Conservation (phyloP, 83 land plant genomes). For the Larix sibirica region DNA sequence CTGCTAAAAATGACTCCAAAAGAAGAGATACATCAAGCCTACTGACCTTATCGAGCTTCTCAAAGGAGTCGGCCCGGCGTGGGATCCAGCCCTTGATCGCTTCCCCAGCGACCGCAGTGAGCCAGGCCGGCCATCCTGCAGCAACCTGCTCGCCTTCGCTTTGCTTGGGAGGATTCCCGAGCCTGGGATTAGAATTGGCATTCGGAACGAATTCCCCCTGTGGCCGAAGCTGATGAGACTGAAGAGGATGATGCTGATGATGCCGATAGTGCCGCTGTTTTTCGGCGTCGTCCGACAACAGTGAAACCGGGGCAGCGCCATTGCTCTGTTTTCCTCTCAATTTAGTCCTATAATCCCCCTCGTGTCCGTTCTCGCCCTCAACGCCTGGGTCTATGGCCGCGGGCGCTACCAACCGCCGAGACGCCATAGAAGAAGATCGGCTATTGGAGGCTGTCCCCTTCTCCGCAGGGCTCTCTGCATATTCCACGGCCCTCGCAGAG, state of each 20-base stretch:
- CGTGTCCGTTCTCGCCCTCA: slow-evolving; percentile 23
- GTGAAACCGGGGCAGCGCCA: background rate
- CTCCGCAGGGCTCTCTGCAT: slow-evolving; percentile 27
- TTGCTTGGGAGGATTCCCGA: slow-evolving; percentile 45
- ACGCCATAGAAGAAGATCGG: background rate
- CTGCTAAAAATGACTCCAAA: too few relatives aligned
- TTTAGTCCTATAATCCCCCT: slow-evolving; percentile 19
- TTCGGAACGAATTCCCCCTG: slow-evolving; percentile 19
- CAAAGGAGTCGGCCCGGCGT: too few relatives aligned
- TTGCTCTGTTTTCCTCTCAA: background rate
- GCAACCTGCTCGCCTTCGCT: slow-evolving; percentile 78
- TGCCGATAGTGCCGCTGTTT: slow-evolving; percentile 12
- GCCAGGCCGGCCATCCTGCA: slow-evolving; percentile 85
- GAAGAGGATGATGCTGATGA: background rate
- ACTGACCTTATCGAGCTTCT: slow-evolving; percentile 69
- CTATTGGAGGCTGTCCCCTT: background rate
- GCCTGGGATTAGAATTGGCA: slow-evolving; percentile 31
- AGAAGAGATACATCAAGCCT: background rate
- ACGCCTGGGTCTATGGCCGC: slow-evolving; percentile 16
- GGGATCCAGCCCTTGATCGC: slow-evolving; percentile 84
- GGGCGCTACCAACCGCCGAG: background rate
- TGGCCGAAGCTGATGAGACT: background rate
- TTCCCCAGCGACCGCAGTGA: slow-evolving; percentile 74
- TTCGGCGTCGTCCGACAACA: slow-evolving; percentile 8
- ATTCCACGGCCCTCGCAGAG: slow-evolving; percentile 27